Evolutionary conservation across 768 basidiomycete species (phyloP), one percentile per base, ranked within the genome.

Genomic region (Auricularia cornea): DNA sequence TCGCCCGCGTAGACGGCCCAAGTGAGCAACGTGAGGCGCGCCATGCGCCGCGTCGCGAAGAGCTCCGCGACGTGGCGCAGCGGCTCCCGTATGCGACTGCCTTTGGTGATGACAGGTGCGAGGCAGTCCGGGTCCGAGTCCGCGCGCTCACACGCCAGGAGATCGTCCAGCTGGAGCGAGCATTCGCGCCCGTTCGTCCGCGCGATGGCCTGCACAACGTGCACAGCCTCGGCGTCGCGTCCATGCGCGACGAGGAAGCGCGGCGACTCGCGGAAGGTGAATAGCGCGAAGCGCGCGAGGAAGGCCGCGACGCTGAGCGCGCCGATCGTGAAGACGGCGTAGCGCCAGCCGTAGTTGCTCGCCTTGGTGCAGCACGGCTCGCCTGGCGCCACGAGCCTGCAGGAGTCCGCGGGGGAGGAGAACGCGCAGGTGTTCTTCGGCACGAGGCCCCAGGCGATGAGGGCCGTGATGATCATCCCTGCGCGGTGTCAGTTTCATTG

Each of bases 331-430:
- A 83, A 79, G 31, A 85, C 72, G 29, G 84, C 77, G 67, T 86
- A 85, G 30, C 85, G 75, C 85, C 85, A 86, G 23, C 85, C 84
- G 83, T 83, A 85, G 66, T 86, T 86, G 23, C 80, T 68, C 20
- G 44, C 38, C 59, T 48, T 48, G 10, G 44, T 48, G 20, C 44
- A 48, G 23, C 44, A 48, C 20, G 44, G 20, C 20, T 18, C 44
- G 20, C 44, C 44, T 3, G 44, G 44, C 20, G 44, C 66, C 2
- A 75, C 70, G 59, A 73, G 76, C 35, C 74, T 63, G 64, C 82
- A 82, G 3, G 73, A 67, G 5, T 62, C 64, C 0, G 73, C 20
- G 3, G 70, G 66, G 0, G 76, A 60, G 2, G 68, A 62, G 51
- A 65, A 68, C 1, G 73, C 33, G 65, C 85, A 86, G 8, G 84